A percentile compares a stretch with the other conserved stretches of the same genome.
Evolutionary conservation across 495 filamentous ascomycete species (phyloP).

Genomic region (Aspergillus nidulans): DNA sequence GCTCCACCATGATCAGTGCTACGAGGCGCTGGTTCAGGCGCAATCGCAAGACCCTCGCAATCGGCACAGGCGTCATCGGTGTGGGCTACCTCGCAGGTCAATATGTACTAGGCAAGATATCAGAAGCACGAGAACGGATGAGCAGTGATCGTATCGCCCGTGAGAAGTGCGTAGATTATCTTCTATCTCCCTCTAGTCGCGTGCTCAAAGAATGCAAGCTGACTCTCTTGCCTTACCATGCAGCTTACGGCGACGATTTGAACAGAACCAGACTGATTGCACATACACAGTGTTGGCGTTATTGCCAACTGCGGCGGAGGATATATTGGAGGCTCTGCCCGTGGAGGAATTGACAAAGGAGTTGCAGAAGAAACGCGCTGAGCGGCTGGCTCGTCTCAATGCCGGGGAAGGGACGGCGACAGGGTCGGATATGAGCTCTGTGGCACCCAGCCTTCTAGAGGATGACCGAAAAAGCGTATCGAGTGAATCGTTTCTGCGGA

Average conservation of each 20-base stretch:
- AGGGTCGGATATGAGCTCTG: slow-evolving; percentile 60
- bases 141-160: slow-evolving; percentile 89
- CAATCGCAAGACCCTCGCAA: slow-evolving; percentile 83
- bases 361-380: slow-evolving; percentile 88
- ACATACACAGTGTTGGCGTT: slow-evolving; percentile 97
- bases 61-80: slow-evolving; percentile 80
- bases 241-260: slow-evolving; percentile 89
- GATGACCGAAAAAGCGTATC: slow-evolving; percentile 75
- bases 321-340: slow-evolving; percentile 81
- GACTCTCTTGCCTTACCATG: slow-evolving; percentile 3
- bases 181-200: slow-evolving; percentile 1
- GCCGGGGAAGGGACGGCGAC: slow-evolving; percentile 40
- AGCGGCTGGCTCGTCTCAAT: slow-evolving; percentile 57
- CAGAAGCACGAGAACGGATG: slow-evolving; percentile 90
- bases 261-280: slow-evolving; percentile 98
- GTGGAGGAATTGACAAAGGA: slow-evolving; percentile 87
- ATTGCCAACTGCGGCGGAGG: slow-evolving; percentile 81
- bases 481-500: slow-evolving; percentile 74
- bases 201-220: slow-evolving; percentile 10
- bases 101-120: slow-evolving; percentile 86
- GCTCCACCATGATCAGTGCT: slow-evolving; percentile 68
- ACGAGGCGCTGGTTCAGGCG: slow-evolving; percentile 84
- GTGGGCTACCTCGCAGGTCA: slow-evolving; percentile 89
- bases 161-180: slow-evolving; percentile 71
- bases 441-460: slow-evolving; percentile 73